Percentiles rank a stretch among this genome's conserved stretches.
phyloP scores from a whole-genome alignment of 2,329 filamentous ascomycete species.

The Alternaria atra region DNA sequence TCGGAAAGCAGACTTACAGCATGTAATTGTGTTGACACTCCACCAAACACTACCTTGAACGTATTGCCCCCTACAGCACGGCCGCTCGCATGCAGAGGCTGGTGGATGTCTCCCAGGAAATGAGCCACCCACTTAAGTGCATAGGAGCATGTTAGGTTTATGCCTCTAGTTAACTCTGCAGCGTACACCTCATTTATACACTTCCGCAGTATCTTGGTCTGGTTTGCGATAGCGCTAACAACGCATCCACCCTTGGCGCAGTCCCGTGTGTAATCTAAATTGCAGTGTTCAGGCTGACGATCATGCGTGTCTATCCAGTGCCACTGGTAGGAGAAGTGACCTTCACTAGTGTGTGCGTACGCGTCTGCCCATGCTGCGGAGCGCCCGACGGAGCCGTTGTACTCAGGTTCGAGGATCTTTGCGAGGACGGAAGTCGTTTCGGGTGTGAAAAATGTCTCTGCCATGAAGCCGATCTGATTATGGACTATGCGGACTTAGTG shows the following conservation, averaged over 20 bases:
- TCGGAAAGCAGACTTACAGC: constrained; percentile 37
- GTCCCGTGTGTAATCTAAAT: constrained; percentile 49
- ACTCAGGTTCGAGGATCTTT: constrained; percentile 51
- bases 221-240: constrained; percentile 55
- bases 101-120: constrained; percentile 54
- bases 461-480: constrained; percentile 54
- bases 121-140: constrained; percentile 55
- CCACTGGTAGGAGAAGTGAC: constrained; percentile 55
- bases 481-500: constrained; percentile 42
- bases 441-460: constrained; percentile 48
- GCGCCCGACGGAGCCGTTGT: constrained; percentile 51
- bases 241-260: constrained; percentile 52
- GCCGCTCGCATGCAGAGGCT: constrained; percentile 54
- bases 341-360: constrained; percentile 51
- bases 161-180: constrained; percentile 33
- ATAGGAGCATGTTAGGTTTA: constrained; percentile 51
- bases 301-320: constrained; percentile 54
- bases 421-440: constrained; percentile 43
- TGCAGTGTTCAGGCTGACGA: constrained; percentile 44
- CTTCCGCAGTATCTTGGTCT: constrained; percentile 49
- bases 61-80: constrained; percentile 51
- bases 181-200: constrained; percentile 46
- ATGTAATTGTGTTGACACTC: constrained; percentile 47
- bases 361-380: constrained; percentile 54
- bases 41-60: constrained; percentile 49